Evolutionary conservation across 805 yeast species (phyloP), one percentile per base, ranked within the genome.

Genomic region (Clavispora carvajalis): DNA sequence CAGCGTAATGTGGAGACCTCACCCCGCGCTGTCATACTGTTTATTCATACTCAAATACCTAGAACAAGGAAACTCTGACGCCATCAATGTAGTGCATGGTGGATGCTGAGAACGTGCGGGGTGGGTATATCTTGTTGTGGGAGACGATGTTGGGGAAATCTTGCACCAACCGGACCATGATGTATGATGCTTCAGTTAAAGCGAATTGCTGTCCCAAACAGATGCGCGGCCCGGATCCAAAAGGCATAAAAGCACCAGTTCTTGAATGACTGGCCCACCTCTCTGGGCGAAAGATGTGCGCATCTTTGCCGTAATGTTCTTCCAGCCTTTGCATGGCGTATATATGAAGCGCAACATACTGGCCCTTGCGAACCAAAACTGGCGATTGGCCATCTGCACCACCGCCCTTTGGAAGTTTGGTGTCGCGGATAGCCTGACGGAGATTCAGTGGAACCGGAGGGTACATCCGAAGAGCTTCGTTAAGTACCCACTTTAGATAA

Each of bases 371-470:
- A 7, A 49, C 26, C 9, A 65, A 57, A 2, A 72, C 44, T 4
- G 76, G 76, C 35, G 53, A 36, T 22, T 45, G 46, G 8, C 57
- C 60, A 41, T 68, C 67, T 1, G 37, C 24, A 9, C 76, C 79
- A 10, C 79, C 80, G 16, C 79, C 80, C 35, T 58, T 53, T 12
- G 80, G 80, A 37, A 76, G 59, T 6, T 66, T 61, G 3, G 79
- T 74, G 48, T 71, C 68, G 39, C 59, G 65, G 22, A 57, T 57
- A 7, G 79, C 72, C 25, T 58, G 52, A 48, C 80, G 60, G 54
- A 63, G 61, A 52, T 75, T 75, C 38, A 55, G 48, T 16, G 80
- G 77, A n/a, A 76, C 79, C 17, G 74, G 62, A 4, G 79, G 79
- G 51, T 73, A 73, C 42, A 76, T 49, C 33, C 80, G 67, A 41